Conservation (phyloP, 148 eudicot genomes). For the Rhododendron henanense region DNA sequence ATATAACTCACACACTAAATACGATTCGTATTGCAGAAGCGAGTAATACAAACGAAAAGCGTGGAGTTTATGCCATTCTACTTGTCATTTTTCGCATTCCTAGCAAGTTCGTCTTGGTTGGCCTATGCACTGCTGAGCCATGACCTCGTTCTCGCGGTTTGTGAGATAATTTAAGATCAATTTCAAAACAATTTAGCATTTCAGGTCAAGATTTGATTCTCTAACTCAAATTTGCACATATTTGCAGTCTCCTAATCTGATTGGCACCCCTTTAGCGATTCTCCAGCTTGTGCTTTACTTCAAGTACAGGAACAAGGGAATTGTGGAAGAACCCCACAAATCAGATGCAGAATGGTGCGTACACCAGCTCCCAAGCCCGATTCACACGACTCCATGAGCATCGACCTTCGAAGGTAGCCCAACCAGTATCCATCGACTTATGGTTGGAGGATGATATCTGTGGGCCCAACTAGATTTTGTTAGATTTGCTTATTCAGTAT, state of each 20-base stretch:
- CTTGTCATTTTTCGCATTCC: constrained; percentile 68
- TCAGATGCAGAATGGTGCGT: constrained; percentile 43
- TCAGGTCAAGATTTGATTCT: neutral
- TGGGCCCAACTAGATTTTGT: neutral
- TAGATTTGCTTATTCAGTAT: no score
- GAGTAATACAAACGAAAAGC: constrained; percentile 61
- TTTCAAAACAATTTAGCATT: neutral
- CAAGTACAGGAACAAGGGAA: constrained; percentile 40
- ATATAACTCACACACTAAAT: neutral
- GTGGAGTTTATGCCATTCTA: constrained; percentile 73
- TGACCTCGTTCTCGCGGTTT: constrained; percentile 62
- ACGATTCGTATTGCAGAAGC: constrained; percentile 42
- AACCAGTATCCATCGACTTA: neutral
- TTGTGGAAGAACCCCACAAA: constrained; percentile 33
- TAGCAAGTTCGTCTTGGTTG: constrained; percentile 64
- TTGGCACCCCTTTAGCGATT: constrained; percentile 49
- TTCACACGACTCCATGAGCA: neutral
- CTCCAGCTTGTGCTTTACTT: constrained; percentile 51
- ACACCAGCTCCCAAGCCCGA: neutral
- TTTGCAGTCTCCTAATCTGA: constrained; percentile 26
- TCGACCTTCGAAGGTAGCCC: neutral
- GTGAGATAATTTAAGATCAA: constrained; percentile 14
- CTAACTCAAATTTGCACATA: constrained; percentile 9
- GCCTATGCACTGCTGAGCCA: constrained; percentile 69
- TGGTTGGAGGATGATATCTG: neutral